Percentiles rank a stretch among this genome's conserved stretches.
phyloP scores from a whole-genome alignment of 2,329 filamentous ascomycete species.

The Sarocladium oryzae region DNA sequence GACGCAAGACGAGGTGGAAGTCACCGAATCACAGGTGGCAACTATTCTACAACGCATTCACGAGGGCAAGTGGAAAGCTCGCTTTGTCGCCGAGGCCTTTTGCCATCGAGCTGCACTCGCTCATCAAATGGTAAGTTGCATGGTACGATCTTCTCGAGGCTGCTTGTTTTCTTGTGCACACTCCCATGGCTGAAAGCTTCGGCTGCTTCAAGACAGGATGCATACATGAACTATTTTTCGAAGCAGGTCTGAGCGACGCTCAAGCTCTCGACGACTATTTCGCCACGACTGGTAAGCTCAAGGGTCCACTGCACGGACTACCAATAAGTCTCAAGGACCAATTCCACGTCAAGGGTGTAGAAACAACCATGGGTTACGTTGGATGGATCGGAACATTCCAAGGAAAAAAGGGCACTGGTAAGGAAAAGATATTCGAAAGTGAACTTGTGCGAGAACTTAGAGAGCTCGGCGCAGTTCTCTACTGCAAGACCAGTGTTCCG shows the following conservation, averaged over 20 bases:
- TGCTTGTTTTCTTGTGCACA: too few species aligned
- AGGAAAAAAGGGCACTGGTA: constrained; percentile 7
- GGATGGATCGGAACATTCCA: constrained; percentile 47
- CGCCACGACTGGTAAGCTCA: constrained; percentile 28
- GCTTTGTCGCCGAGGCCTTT: not conserved
- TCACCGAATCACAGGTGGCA: constrained; percentile 5
- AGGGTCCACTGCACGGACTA: constrained; percentile 54
- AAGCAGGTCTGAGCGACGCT: constrained; percentile 37
- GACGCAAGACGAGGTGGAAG: not conserved
- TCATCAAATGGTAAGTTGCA: constrained; percentile 7
- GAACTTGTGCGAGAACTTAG: constrained; percentile 51
- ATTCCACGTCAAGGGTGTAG: constrained; percentile 46
- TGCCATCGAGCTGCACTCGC: constrained; percentile 6
- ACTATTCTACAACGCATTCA: constrained; percentile 1
- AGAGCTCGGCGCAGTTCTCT: constrained; percentile 55
- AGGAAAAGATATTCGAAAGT: constrained; percentile 20
- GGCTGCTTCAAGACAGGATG: constrained; percentile 25
- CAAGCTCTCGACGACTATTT: constrained; percentile 35
- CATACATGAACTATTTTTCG: constrained; percentile 43
- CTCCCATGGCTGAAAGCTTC: not conserved
- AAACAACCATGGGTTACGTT: constrained; percentile 48
- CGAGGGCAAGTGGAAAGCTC: not conserved
- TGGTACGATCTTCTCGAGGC: not conserved
- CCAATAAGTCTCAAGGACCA: constrained; percentile 46
- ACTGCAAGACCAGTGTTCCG: constrained; percentile 65